Percentiles rank a stretch among this genome's conserved stretches.
Evolutionary conservation across 1,139 yeast species (phyloP).

Genomic region (Schizosaccharomyces versatilis): DNA sequence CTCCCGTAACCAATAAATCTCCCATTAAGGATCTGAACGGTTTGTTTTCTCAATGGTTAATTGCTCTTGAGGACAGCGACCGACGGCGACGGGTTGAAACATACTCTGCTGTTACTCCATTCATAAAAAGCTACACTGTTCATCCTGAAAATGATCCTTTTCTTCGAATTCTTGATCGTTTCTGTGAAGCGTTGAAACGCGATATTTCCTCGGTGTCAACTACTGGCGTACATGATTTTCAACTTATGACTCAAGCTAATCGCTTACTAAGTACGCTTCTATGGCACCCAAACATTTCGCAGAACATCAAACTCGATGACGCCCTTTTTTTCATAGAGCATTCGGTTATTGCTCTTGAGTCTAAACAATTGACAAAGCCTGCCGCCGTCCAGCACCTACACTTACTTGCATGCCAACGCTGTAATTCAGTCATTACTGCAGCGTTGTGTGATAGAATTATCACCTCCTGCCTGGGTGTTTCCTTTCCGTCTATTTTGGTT

Average conservation of each 20-base stretch:
- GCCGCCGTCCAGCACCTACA: slow-evolving; percentile 6
- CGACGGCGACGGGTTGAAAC: background rate
- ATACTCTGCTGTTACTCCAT: background rate
- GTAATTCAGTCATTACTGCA: slow-evolving; percentile 1
- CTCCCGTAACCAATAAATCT: background rate
- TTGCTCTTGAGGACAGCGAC: background rate
- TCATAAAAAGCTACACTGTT: background rate
- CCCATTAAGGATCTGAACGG: background rate
- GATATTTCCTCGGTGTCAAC: background rate
- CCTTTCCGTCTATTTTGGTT: slow-evolving; percentile 7
- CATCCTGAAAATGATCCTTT: background rate
- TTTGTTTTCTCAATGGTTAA: background rate
- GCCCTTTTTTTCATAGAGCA: slow-evolving; percentile 9
- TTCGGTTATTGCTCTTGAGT: slow-evolving; percentile 10
- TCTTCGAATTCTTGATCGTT: background rate
- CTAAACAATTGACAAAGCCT: slow-evolving; percentile 10
- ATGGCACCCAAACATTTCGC: slow-evolving; percentile 7
- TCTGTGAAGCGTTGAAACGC: background rate
- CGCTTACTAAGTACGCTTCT: slow-evolving; percentile 12
- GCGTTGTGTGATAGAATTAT: slow-evolving; percentile 7
- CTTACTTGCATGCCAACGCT: slow-evolving; percentile 8
- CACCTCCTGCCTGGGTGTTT: slow-evolving; percentile 1
- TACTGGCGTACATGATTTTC: slow-evolving; percentile 4
- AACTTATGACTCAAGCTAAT: slow-evolving; percentile 7
- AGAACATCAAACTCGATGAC: slow-evolving; percentile 7